These are phyloP conservation scores for Tricholomella constricta DNA, from an alignment of 768 basidiomycete genomes.

Conservation along the genomic window DNA sequence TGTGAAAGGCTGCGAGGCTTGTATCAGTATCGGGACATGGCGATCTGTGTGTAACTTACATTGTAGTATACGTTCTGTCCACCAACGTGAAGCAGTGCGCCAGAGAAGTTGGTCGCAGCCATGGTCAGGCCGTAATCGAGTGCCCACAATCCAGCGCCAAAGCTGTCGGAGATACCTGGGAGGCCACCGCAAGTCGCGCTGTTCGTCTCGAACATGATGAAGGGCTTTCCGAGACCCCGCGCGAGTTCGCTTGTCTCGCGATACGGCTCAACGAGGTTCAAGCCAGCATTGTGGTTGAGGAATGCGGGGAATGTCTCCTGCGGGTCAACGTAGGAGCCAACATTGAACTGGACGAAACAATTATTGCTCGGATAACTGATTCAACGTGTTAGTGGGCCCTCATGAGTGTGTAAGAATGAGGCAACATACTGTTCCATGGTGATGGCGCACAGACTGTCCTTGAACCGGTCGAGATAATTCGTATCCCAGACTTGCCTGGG, in stretches of 20 bases:
- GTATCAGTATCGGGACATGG: constrained; percentile 28
- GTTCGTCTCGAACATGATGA: constrained; percentile 75
- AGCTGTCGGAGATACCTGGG: constrained; percentile 61
- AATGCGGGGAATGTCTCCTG: constrained; percentile 54
- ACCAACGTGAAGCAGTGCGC: constrained; percentile 59
- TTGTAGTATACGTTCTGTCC: constrained; percentile 73
- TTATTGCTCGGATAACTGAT: constrained; percentile 62
- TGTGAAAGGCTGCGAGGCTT: constrained; percentile 56
- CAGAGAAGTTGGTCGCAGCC: constrained; percentile 59
- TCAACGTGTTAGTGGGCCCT: too few species aligned
- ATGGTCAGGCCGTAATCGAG: constrained; percentile 65
- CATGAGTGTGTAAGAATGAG: neutral
- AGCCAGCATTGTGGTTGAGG: constrained; percentile 59
- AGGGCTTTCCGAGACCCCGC: constrained; percentile 41
- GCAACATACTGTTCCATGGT: constrained; percentile 58
- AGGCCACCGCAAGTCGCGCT: constrained; percentile 72
- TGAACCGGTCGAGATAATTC: constrained; percentile 47
- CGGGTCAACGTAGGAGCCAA: constrained; percentile 40
- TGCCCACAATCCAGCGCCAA: constrained; percentile 66
- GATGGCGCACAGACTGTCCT: constrained; percentile 42
- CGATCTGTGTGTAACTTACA: constrained; percentile 35
- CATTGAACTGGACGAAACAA: constrained; percentile 52
- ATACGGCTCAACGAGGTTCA: constrained; percentile 54
- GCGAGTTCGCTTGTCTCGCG: constrained; percentile 48
- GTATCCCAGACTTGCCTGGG: constrained; percentile 51